A percentile compares a stretch with the other conserved stretches of the same genome.
Conservation (phyloP, 2,329 filamentous ascomycete genomes). For the Xylariaceae sp. region DNA sequence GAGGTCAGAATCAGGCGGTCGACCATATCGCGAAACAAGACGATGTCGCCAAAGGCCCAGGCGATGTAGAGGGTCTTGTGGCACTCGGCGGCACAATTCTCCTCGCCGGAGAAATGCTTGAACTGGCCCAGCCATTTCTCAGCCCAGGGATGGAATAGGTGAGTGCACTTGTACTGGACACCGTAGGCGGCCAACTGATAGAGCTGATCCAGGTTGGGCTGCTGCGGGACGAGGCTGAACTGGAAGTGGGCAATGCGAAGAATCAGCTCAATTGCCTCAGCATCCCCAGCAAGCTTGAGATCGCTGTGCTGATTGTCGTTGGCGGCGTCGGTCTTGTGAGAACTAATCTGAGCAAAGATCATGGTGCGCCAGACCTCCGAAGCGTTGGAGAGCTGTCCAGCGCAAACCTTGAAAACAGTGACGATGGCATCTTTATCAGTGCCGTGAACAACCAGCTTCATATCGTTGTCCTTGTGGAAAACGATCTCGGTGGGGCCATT, state of each 20-base stretch:
- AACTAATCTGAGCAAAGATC: conserved; percentile 5
- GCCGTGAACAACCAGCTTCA: too few relatives aligned
- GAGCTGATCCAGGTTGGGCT: conserved; percentile 18
- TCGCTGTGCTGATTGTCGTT: background rate
- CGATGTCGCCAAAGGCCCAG: background rate
- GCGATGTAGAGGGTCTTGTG: conserved; percentile 17
- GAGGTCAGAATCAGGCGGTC: conserved; percentile 22
- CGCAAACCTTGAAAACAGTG: conserved; percentile 17
- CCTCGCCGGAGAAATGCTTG: background rate
- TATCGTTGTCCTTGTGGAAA: too few relatives aligned
- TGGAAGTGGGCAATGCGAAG: conserved; percentile 27
- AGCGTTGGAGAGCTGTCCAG: conserved; percentile 16
- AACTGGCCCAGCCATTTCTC: conserved; percentile 18
- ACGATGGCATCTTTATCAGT: too few relatives aligned
- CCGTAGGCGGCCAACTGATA: conserved; percentile 20
- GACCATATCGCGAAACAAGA: conserved; percentile 22
- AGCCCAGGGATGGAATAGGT: conserved; percentile 27
- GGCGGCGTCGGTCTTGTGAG: background rate
- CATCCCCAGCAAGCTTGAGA: conserved; percentile 14
- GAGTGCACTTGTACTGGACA: conserved; percentile 22
- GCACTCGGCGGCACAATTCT: conserved; percentile 11
- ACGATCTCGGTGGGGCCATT: too few relatives aligned
- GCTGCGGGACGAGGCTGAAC: conserved; percentile 18
- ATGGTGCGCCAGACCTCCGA: conserved; percentile 22
- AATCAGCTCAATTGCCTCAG: conserved; percentile 17